These are phyloP conservation scores for Sisymbrium irio DNA, from an alignment of 345 rosid genomes.

Conservation along the genomic window DNA sequence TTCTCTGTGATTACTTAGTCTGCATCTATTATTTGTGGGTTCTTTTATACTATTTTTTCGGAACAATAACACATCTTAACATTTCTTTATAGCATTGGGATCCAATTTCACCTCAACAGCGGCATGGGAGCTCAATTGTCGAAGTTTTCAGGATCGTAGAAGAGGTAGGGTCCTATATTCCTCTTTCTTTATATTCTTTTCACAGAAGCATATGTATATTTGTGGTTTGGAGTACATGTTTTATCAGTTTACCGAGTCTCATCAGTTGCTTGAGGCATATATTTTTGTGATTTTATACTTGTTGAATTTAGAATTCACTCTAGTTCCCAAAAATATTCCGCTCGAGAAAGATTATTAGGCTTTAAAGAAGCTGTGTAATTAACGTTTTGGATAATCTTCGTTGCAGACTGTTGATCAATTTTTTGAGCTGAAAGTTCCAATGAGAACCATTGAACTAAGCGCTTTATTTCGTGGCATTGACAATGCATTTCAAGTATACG, in stretches of 20 bases:
- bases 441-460: constrained; percentile 74
- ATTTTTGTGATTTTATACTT: neutral
- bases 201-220: neutral
- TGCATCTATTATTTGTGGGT: neutral
- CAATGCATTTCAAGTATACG: constrained; percentile 90
- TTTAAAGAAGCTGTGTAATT: constrained; percentile 11
- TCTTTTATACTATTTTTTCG: neutral
- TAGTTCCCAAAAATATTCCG: neutral
- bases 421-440: constrained; percentile 81
- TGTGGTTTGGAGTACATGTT: neutral
- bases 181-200: neutral
- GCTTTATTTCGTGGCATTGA: constrained; percentile 81
- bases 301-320: neutral
- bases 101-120: constrained; percentile 90
- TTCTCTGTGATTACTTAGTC: neutral
- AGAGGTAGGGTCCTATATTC: constrained; percentile 57
- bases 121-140: constrained; percentile 91
- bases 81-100: constrained; percentile 70
- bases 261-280: constrained; percentile 4
- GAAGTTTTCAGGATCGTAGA: constrained; percentile 97
- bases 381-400: constrained; percentile 23
- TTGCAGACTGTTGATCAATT: constrained; percentile 97
- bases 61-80: constrained; percentile 1
- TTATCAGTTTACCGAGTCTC: neutral
- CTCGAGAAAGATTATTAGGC: neutral